These are phyloP conservation scores for Arachis stenosperma DNA, from an alignment of 306 rosid genomes.

Conservation along the genomic window DNA sequence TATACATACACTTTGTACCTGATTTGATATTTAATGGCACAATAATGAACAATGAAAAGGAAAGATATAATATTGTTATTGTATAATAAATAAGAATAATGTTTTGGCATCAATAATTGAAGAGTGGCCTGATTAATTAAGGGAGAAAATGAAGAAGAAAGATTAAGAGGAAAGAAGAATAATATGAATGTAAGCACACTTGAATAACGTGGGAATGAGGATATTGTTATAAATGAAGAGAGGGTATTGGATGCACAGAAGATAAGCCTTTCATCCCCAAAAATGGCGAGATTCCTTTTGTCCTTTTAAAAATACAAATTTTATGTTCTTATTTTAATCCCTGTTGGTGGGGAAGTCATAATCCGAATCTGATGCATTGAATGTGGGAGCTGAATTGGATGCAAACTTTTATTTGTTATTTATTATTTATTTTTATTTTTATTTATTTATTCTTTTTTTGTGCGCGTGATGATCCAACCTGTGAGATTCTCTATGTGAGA, in stretches of 20 bases:
- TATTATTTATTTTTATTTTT: conserved; percentile 36
- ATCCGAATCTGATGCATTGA: conserved; percentile 74
- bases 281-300: conserved; percentile 52
- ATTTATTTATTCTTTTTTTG: conserved; percentile 34
- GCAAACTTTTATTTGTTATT: conserved; percentile 39
- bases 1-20: conserved; percentile 41
- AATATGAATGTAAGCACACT: conserved; percentile 36
- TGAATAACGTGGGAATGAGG: conserved; percentile 52
- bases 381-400: conserved; percentile 55
- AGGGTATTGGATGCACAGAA: conserved; percentile 68
- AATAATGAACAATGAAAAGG: conserved; percentile 37
- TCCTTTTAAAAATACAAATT: conserved; percentile 26
- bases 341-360: conserved; percentile 54
- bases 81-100: conserved; percentile 22
- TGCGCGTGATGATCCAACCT: conserved; percentile 40
- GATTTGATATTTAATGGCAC: conserved; percentile 36
- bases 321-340: conserved; percentile 32
- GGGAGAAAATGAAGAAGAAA: neutral
- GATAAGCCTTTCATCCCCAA: conserved; percentile 53
- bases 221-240: conserved; percentile 50
- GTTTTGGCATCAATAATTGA: conserved; percentile 53
- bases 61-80: neutral
- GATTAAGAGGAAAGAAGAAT: neutral
- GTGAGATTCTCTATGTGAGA: conserved; percentile 32
- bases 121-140: neutral